A percentile compares a stretch with the other conserved stretches of the same genome.
Evolutionary conservation across 2,329 filamentous ascomycete genomes (phyloP).

Genomic region (Ceratocystis lukuohia): DNA sequence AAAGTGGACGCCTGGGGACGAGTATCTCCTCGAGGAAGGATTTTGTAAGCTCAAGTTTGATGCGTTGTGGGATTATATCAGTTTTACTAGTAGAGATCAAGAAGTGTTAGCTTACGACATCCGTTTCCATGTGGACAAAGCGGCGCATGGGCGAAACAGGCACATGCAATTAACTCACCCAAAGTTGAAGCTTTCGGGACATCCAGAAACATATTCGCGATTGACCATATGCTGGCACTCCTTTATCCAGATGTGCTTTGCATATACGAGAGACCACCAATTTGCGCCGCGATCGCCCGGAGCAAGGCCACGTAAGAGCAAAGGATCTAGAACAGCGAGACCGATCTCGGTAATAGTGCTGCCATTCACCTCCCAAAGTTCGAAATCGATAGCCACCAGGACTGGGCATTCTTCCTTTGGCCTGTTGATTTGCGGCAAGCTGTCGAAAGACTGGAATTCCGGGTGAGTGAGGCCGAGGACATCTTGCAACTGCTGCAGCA

Average conservation of each 20-base stretch:
- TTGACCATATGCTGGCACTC: conserved; percentile 59
- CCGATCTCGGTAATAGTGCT: conserved; percentile 72
- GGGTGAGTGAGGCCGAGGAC: not conserved
- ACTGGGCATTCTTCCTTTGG: conserved; percentile 29
- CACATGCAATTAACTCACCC: conserved; percentile 37
- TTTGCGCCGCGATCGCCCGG: conserved; percentile 49
- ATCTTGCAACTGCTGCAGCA: conserved; percentile 34
- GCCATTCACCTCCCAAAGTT: conserved; percentile 59
- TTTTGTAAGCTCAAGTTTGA: conserved; percentile 33
- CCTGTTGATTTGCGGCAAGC: not conserved
- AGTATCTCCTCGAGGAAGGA: not conserved
- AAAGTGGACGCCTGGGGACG: conserved; percentile 9
- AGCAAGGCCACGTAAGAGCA: conserved; percentile 35
- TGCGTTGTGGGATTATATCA: conserved; percentile 30
- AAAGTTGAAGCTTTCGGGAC: conserved; percentile 62
- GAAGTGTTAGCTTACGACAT: not conserved
- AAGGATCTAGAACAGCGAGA: conserved; percentile 65
- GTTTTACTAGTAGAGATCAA: conserved; percentile 17
- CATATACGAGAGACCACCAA: conserved; percentile 56
- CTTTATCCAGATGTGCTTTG: conserved; percentile 61
- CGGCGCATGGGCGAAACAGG: not conserved
- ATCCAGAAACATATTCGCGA: conserved; percentile 52
- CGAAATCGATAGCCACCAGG: conserved; percentile 69
- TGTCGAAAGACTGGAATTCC: not conserved
- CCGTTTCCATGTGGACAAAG: not conserved